phyloP scores from a whole-genome alignment of 768 basidiomycete species.

The Calvatia gigantea region DNA sequence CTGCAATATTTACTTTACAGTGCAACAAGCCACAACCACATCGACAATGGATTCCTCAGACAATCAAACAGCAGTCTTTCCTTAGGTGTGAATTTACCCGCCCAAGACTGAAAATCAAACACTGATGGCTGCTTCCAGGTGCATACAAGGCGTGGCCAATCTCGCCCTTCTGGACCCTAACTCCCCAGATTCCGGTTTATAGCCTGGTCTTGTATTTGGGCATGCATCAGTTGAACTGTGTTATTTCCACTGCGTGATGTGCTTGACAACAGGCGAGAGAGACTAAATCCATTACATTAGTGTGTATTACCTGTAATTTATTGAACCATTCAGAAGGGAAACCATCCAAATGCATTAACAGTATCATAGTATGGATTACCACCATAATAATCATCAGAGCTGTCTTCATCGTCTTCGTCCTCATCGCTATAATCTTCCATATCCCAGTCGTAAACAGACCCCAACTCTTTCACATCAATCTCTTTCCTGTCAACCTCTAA shows the following conservation, averaged over 20 bases:
- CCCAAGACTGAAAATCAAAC: no score
- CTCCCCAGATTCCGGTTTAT: conserved; percentile 67
- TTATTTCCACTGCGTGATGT: no score
- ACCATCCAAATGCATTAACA: not conserved
- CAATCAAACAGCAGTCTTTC: conserved; percentile 57
- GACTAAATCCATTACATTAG: not conserved
- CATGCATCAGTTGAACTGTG: no score
- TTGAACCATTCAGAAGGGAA: not conserved
- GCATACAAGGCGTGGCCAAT: conserved; percentile 61
- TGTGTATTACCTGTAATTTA: not conserved
- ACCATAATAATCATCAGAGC: not conserved
- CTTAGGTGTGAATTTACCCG: conserved; percentile 50
- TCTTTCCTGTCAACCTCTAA: not conserved
- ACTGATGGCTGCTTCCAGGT: no score
- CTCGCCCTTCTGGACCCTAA: conserved; percentile 53
- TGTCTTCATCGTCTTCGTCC: not conserved
- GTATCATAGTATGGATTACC: not conserved
- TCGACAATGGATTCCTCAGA: conserved; percentile 33
- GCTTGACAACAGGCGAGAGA: no score
- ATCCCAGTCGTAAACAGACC: not conserved
- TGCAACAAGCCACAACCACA: not conserved
- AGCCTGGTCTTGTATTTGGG: no score
- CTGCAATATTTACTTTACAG: no score
- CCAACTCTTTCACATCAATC: not conserved
- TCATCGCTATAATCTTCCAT: not conserved